Percentiles rank a stretch among this genome's conserved stretches.
phyloP scores from a whole-genome alignment of 805 yeast species.

The Yarrowia hollandica region DNA sequence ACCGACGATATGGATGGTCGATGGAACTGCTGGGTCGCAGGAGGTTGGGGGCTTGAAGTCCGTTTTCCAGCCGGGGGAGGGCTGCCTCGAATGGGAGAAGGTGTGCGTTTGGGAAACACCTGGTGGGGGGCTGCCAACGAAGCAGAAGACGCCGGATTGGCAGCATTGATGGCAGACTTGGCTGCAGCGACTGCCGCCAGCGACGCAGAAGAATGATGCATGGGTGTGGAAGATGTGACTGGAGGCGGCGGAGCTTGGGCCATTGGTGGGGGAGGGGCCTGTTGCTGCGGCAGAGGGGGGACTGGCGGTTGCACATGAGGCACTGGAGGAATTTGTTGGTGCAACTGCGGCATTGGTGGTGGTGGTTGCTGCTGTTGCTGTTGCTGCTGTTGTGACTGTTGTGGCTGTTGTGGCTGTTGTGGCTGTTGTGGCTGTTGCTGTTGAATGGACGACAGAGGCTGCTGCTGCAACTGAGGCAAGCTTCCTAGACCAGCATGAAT shows the following conservation, averaged over 20 bases:
- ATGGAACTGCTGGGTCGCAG: too few relatives aligned
- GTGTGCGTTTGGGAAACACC: conserved; percentile 42
- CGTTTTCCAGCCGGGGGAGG: conserved; percentile 38
- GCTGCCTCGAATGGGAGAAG: conserved; percentile 49
- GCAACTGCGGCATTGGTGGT: background rate
- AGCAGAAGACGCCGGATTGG: background rate
- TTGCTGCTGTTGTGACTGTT: background rate
- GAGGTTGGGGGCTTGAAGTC: conserved; percentile 32
- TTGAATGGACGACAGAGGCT: background rate
- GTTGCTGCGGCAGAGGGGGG: background rate
- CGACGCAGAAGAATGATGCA: conserved; percentile 19
- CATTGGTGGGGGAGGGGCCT: background rate
- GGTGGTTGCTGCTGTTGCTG: background rate
- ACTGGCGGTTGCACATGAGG: conserved; percentile 4
- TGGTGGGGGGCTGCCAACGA: conserved; percentile 18
- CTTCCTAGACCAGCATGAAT: conserved; percentile 6
- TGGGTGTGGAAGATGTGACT: background rate
- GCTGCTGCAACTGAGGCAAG: background rate
- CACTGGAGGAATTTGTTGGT: background rate
- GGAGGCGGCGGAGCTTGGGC: conserved; percentile 1
- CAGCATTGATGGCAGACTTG: conserved; percentile 2
- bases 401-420: background rate
- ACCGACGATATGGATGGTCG: conserved; percentile 39
- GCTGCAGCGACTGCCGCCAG: conserved; percentile 18
- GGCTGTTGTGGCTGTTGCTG: background rate